Percentiles rank a stretch among this genome's conserved stretches.
These are phyloP conservation scores for Leishmania aethiopica DNA, from an alignment of 208 protist species.

Conservation along the genomic window DNA sequence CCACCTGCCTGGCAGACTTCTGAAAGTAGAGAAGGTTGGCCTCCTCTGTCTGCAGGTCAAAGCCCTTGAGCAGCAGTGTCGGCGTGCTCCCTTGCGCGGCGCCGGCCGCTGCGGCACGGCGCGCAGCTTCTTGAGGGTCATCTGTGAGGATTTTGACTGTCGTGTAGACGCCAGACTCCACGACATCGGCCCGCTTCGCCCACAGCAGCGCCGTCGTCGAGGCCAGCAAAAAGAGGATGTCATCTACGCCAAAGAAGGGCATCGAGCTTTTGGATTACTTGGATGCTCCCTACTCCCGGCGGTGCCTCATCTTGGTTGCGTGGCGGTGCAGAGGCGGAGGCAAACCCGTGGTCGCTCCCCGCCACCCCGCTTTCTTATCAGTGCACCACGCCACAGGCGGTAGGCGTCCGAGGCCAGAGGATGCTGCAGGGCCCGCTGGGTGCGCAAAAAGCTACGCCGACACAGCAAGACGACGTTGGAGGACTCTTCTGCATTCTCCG, in stretches of 20 bases:
- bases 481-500: background rate
- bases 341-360: background rate
- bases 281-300: background rate
- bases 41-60: slow-evolving; percentile 43
- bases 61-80: slow-evolving; percentile 40
- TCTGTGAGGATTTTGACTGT: slow-evolving; percentile 32
- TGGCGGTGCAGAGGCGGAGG: background rate
- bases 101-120: slow-evolving; percentile 21
- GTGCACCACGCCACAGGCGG: background rate
- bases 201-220: slow-evolving; percentile 70
- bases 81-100: slow-evolving; percentile 13
- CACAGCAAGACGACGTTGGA: background rate
- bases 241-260: slow-evolving; percentile 79
- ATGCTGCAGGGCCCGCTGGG: background rate
- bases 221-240: slow-evolving; percentile 73
- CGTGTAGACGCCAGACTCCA: slow-evolving; percentile 38
- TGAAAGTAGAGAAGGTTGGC: slow-evolving; percentile 12
- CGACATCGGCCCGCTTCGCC: slow-evolving; percentile 61
- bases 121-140: slow-evolving; percentile 38
- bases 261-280: slow-evolving; percentile 27
- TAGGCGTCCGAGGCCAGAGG: background rate
- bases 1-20: slow-evolving; percentile 2
- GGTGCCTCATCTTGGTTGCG: background rate
- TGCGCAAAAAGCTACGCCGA: background rate
- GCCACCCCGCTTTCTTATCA: background rate